Base-by-base conservation (phyloP, 805 yeast species). In the Yarrowia porcina region DNA sequence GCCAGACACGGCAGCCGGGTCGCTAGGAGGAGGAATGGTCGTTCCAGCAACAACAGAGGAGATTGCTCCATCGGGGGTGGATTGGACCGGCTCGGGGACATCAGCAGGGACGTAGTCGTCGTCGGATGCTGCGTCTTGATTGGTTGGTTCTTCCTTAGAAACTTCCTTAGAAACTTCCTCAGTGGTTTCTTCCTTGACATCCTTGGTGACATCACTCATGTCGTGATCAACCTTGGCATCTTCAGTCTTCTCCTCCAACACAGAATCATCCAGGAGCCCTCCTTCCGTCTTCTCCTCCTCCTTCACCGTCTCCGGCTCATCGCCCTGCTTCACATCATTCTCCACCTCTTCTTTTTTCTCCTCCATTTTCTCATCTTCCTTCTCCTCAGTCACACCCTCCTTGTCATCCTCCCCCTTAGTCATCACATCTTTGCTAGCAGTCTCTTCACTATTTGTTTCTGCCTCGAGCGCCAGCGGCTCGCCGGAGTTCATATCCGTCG, bases 41-140 rank as follows among this genome's bases (percentile, higher is more conserved):
- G n/a, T 5, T 2, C 23, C 35, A 2, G 35, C 50, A 0, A 7
- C 23, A 17, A 28, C 35, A 6, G 50, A 21, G 11, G 17, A 13
- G 27, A 39, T 39, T 4, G 27, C 27, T 20, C 44, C 44, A 8
- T 39, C 44, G 11, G 42, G 42, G 3, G 15, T 7, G 23, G 21
- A 10, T 10, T 10, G 13, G 12, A 10, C 33, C 4, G 33, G 33
- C 12, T 30, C 33, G n/a, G 44, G 44, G 2, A 45, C 52, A 1
- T 2, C 56, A 4, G 38, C 56, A 33, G 56, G 56, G 2, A 49
- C 56, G 15, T 49, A 49, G 3, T 49, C 56, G 39, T 49, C 56
- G 21, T 30, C 38, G 2, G 21, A 9, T 12, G 23, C 20, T 2
- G 25, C 47, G 18, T 20, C 10, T 28, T 42, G 20, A 1, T 15